These are phyloP conservation scores for Jaenimonas drosophilae DNA, from an alignment of 208 protist species.

Conservation along the genomic window DNA sequence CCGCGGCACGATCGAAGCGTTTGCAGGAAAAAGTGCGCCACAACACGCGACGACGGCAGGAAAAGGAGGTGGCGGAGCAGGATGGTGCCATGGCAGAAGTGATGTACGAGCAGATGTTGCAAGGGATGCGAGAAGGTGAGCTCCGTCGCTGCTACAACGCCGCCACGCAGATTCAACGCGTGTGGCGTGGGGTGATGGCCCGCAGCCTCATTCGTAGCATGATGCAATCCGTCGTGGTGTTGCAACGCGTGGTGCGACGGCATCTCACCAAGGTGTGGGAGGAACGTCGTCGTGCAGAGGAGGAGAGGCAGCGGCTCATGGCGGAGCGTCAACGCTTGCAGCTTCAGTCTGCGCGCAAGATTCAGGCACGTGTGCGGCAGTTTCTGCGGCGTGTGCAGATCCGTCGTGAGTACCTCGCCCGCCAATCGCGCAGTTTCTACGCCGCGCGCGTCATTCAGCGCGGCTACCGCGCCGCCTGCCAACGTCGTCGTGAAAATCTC, in stretches of 20 bases:
- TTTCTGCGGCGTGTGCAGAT: constrained; percentile 64
- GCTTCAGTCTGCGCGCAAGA: constrained; percentile 24
- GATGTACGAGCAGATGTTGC: constrained; percentile 61
- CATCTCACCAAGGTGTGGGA: constrained; percentile 36
- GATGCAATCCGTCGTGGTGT: constrained; percentile 22
- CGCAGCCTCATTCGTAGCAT: constrained; percentile 42
- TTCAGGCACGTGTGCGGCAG: constrained; percentile 62
- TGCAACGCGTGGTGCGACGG: constrained; percentile 52
- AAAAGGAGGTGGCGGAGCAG: constrained; percentile 32
- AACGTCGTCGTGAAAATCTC: constrained; percentile 26
- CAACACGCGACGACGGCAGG: constrained; percentile 15
- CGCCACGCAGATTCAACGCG: constrained; percentile 52
- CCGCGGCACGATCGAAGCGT: no score
- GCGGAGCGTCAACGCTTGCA: constrained; percentile 16
- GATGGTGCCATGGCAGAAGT: constrained; percentile 47
- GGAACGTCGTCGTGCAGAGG: constrained; percentile 20
- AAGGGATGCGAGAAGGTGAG: constrained; percentile 58
- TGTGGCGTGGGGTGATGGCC: constrained; percentile 70
- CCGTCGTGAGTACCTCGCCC: constrained; percentile 32
- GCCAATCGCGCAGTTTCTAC: constrained; percentile 33
- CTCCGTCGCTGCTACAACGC: constrained; percentile 37
- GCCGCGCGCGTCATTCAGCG: constrained; percentile 73
- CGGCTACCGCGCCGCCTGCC: constrained; percentile 46
- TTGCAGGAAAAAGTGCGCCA: constrained; percentile 11
- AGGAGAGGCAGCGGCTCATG: constrained; percentile 25